Percentiles rank a stretch among this genome's conserved stretches.
Evolutionary conservation across 805 yeast genomes (phyloP).

Genomic region (Kluyveromyces wickerhamii): DNA sequence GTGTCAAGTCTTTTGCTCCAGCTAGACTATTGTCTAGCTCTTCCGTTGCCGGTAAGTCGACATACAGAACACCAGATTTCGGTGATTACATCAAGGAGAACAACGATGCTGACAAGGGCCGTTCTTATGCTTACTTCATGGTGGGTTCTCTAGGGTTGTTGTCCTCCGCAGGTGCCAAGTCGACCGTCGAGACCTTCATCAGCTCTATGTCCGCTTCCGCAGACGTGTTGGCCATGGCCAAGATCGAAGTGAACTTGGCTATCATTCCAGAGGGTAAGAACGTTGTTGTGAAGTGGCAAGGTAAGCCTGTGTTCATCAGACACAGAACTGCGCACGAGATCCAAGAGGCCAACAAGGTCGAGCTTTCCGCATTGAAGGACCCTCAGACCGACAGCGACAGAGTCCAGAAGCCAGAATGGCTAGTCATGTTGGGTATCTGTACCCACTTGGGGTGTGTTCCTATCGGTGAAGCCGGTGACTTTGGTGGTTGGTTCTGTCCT

Average conservation of each 20-base stretch:
- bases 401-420: conserved; percentile 96
- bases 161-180: conserved; percentile 90
- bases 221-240: conserved; percentile 98
- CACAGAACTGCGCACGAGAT: conserved; percentile 94
- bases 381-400: conserved; percentile 92
- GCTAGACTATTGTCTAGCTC: conserved; percentile 22
- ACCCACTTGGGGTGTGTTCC: conserved; percentile 99
- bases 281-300: conserved; percentile 99
- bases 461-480: conserved; percentile 99
- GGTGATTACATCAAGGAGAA: conserved; percentile 67
- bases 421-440: conserved; percentile 98
- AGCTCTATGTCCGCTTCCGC: conserved; percentile 96
- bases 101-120: conserved; percentile 63
- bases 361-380: conserved; percentile 75
- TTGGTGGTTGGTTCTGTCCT: conserved; percentile 99
- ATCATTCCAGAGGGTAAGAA: conserved; percentile 97
- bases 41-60: conserved; percentile 45
- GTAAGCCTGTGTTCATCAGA: conserved; percentile 99
- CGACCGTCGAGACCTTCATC: conserved; percentile 89
- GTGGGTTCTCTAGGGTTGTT: conserved; percentile 91
- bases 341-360: conserved; percentile 84
- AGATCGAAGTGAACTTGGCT: conserved; percentile 91
- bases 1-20: conserved; percentile 15
- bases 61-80: conserved; percentile 88
- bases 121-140: conserved; percentile 93